These are phyloP conservation scores for Colletotrichum sp. DNA, from an alignment of 2,329 filamentous ascomycete genomes.

Conservation along the genomic window DNA sequence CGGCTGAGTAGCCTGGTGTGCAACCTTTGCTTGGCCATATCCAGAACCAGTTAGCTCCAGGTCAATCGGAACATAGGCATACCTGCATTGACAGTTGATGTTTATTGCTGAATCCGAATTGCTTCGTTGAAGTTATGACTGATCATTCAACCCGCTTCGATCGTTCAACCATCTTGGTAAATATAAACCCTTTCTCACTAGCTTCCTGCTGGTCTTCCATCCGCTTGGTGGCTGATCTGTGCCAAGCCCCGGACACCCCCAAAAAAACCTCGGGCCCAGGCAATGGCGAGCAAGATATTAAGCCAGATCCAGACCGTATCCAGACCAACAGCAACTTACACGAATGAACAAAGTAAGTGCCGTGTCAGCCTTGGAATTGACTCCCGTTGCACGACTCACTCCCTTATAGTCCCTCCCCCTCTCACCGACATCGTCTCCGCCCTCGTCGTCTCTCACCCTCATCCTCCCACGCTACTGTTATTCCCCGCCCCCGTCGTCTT, in stretches of 20 bases:
- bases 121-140: not conserved
- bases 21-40: not conserved
- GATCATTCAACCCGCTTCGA: rapidly evolving
- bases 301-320: not conserved
- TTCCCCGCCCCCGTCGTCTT: rapidly evolving
- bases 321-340: rapidly evolving
- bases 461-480: too few relatives aligned
- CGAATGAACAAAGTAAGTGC: not conserved
- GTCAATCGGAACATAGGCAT: not conserved
- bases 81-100: not conserved
- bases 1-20: not conserved
- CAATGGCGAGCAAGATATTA: not conserved
- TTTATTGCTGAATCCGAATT: not conserved
- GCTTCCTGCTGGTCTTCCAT: not conserved
- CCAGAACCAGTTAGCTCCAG: not conserved
- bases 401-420: not conserved
- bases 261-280: not conserved
- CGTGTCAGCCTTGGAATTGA: not conserved
- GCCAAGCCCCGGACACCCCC: rapidly evolving
- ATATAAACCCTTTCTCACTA: not conserved
- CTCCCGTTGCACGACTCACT: rapidly evolving
- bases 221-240: not conserved
- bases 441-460: not conserved
- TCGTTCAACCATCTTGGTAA: not conserved
- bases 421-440: not conserved